Percentiles rank a stretch among this genome's conserved stretches.
Evolutionary conservation across 805 yeast genomes (phyloP).

Genomic region (Zygosaccharomyces siamensis): DNA sequence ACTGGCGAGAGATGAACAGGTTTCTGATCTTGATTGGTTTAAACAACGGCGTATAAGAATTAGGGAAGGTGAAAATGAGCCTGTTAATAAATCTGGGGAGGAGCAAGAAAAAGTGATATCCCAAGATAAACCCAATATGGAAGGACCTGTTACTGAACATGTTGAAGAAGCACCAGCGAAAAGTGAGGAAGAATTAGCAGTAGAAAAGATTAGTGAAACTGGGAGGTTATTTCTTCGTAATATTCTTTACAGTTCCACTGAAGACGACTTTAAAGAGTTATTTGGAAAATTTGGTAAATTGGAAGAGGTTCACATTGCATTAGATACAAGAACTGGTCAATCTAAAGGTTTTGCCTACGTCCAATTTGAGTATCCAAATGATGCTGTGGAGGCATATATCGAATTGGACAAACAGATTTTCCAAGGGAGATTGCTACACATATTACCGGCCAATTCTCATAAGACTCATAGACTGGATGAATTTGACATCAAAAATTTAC

Average conservation of each 20-base stretch:
- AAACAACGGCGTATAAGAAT: conserved; percentile 70
- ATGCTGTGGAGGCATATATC: conserved; percentile 72
- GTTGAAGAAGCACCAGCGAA: conserved; percentile 11
- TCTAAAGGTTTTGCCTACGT: conserved; percentile 92
- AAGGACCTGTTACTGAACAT: conserved; percentile 5
- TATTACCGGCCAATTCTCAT: conserved; percentile 78
- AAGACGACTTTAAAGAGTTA: conserved; percentile 64
- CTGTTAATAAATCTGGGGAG: conserved; percentile 15
- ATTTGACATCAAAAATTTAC: conserved; percentile 83
- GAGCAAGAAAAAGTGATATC: conserved; percentile 10
- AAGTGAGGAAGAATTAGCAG: conserved; percentile 42
- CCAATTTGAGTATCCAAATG: conserved; percentile 58
- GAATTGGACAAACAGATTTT: conserved; percentile 80
- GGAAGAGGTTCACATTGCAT: conserved; percentile 87
- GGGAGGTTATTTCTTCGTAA: conserved; percentile 88
- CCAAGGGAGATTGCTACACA: conserved; percentile 90
- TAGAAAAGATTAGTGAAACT: conserved; percentile 53
- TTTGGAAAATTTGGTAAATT: conserved; percentile 66
- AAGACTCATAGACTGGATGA: conserved; percentile 83
- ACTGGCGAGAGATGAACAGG: conserved; percentile 44
- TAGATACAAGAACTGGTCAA: conserved; percentile 83
- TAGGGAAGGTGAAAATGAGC: conserved; percentile 41
- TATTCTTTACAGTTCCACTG: conserved; percentile 71
- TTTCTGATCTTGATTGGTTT: conserved; percentile 86
- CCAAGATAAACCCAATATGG: conserved; percentile 7